phyloP scores from a whole-genome alignment of 805 yeast species.

The Candida michaelii region DNA sequence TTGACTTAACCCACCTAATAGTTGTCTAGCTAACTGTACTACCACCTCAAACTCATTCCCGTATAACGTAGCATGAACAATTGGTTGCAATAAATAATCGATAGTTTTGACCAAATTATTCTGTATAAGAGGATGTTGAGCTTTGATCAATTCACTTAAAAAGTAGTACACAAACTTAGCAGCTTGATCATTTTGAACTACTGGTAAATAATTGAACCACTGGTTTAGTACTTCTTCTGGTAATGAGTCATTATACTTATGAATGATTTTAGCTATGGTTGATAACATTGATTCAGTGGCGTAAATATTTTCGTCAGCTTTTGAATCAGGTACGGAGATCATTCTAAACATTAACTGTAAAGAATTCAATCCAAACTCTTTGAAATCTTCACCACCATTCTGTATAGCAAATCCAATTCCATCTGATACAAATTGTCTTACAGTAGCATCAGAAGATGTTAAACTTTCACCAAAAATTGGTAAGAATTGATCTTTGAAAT shows the following conservation, averaged over 20 bases:
- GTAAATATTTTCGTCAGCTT: conserved; percentile 76
- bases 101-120: conserved; percentile 59
- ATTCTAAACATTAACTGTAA: conserved; percentile 73
- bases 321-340: conserved; percentile 74
- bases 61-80: conserved; percentile 61
- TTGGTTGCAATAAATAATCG: conserved; percentile 71
- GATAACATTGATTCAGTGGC: conserved; percentile 87
- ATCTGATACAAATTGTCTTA: conserved; percentile 86
- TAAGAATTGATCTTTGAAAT: conserved; percentile 64
- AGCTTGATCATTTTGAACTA: conserved; percentile 80
- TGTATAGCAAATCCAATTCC: conserved; percentile 86
- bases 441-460: conserved; percentile 61
- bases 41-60: conserved; percentile 73
- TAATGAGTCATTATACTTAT: conserved; percentile 55
- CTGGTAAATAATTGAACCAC: conserved; percentile 84
- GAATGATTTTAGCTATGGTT: conserved; percentile 81
- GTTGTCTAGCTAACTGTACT: conserved; percentile 60
- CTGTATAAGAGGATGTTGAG: conserved; percentile 54
- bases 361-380: conserved; percentile 64
- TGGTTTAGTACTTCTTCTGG: conserved; percentile 63
- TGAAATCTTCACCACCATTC: conserved; percentile 62
- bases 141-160: conserved; percentile 67
- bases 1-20: conserved; percentile 66
- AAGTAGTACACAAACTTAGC: conserved; percentile 83
- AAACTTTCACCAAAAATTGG: conserved; percentile 65